Base-by-base conservation (phyloP, 2,329 filamentous ascomycete genomes). In the Diplocarpon mali region DNA sequence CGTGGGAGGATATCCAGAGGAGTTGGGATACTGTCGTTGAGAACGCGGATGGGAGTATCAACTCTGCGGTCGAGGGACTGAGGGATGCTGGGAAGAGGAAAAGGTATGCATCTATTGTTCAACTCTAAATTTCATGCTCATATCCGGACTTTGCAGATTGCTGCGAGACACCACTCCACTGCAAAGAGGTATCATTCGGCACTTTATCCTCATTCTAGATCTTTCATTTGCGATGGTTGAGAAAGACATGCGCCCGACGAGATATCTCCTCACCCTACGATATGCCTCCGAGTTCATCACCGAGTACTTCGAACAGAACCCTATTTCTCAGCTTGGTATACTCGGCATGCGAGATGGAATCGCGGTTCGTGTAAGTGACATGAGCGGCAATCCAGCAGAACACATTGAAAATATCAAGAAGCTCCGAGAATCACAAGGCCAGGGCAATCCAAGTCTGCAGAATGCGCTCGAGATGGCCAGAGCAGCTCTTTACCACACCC, bases 281-380 rank as follows among this genome's bases (percentile, higher is more conserved):
- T 93, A 88, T 64, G 83, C 88, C 13, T 77, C 83, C 52, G 83
- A 88, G 46, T 98, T 96, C 64, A 83, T 96, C 39, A 76, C 81
- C 47, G 90, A 95, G 63, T 98, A 87, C 67, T 98, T 96, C 61
- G 92, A 96, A 65, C 92, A 98, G 65, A 98, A 98, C 59, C 92
- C 92, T 10, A 96, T 98, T 54, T 94, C 88, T 9, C 92, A 98
- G 66, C 76, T 98, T 45, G 89, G 85, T 17, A 83, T 98, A 27
- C 71, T 98, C 32, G 90, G 85, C 40, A 95, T 96, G 85, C 78
- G 85, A 50, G 92, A 96, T 62, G 92, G 92, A 13, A 71, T 96
- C 13, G 89, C 89, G 2, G 71, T 93, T 17, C 73, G 85, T 32
- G 76, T 98, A 51, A 92, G 84, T 60, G 86, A 95, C 60, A 81